Evolutionary conservation across 345 rosid genomes (phyloP), one percentile per base, ranked within the genome.

Genomic region (Schrenkiella parvula): DNA sequence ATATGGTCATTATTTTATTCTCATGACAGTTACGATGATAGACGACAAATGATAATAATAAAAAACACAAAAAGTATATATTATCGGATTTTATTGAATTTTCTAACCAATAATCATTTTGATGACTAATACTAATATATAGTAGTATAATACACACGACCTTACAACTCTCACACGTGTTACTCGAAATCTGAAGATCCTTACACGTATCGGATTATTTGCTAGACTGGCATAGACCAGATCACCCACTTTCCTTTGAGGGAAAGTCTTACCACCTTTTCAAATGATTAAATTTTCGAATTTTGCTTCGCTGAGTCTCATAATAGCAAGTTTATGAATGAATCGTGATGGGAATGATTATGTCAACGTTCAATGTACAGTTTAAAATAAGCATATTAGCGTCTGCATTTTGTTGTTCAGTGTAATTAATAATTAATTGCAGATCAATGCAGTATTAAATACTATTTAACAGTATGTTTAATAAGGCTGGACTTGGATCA

Each of bases 161-260:
- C 64, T 34, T 54, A n/a, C 38, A 32, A 62, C 38, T 32, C 21
- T 14, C 41, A 44, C 42, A 64, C 77, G 71, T 73, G 65, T 25
- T 54, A 64, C 48, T 34, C 7, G 14, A 18, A 38, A 19, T 21
- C 28, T 39, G 28, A 9, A 48, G 61, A 74, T 66, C 29, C 23
- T 34, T 41, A 74, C 78, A 74, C 66, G 78, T 73, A 7, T 66
- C 8, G 2, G 21, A 48, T 57, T 28, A 48, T 28, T 26, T 58
- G 67, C 61, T 38, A 21, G 54, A 58, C 61, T 65, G 52, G 72
- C 72, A 74, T 48, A 66, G 22, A 55, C 66, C 68, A 19, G 52
- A 56, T 56, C 66, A 56, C 17, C 51, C 18, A 65, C 66, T 56
- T 58, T 66, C 67, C 67, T 58, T 74, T 46, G 8, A 38, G 35